Conservation (phyloP, 2,329 filamentous ascomycete species). For the Nigrograna mackinnonii region DNA sequence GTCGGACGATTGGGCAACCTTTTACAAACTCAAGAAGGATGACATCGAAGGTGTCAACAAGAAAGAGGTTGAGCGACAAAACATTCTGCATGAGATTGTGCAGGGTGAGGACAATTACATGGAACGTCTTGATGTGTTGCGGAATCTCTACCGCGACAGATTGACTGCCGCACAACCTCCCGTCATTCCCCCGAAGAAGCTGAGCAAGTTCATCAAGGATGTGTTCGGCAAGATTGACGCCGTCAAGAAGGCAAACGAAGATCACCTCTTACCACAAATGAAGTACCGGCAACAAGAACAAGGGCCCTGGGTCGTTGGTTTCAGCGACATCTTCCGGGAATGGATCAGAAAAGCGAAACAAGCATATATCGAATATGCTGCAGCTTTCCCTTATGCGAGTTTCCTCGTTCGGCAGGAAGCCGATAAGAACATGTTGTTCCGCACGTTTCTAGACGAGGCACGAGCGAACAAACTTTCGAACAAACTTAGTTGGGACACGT, state of each 20-base stretch:
- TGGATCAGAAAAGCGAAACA: conserved; percentile 94
- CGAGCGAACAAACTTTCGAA: conserved; percentile 78
- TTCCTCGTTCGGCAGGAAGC: conserved; percentile 84
- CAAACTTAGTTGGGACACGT: conserved; percentile 91
- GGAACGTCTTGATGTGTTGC: conserved; percentile 83
- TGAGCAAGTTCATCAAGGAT: conserved; percentile 77
- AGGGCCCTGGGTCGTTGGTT: conserved; percentile 90
- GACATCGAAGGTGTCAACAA: conserved; percentile 71
- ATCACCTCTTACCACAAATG: conserved; percentile 86
- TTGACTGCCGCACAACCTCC: conserved; percentile 73
- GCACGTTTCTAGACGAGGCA: conserved; percentile 79
- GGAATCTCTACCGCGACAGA: conserved; percentile 82
- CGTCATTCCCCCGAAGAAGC: conserved; percentile 77
- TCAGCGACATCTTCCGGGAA: conserved; percentile 96
- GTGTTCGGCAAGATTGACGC: conserved; percentile 92
- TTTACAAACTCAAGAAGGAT: conserved; percentile 82
- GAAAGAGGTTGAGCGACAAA: conserved; percentile 92
- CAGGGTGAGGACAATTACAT: conserved; percentile 92
- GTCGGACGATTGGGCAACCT: conserved; percentile 84
- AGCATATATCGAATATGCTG: conserved; percentile 91
- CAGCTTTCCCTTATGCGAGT: conserved; percentile 80
- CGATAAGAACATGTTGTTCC: conserved; percentile 83
- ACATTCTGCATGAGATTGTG: conserved; percentile 93
- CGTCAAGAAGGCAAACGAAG: conserved; percentile 89
- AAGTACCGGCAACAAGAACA: conserved; percentile 98